Conservation (phyloP, 2,329 filamentous ascomycete genomes). For the Neonectria coccinea region DNA sequence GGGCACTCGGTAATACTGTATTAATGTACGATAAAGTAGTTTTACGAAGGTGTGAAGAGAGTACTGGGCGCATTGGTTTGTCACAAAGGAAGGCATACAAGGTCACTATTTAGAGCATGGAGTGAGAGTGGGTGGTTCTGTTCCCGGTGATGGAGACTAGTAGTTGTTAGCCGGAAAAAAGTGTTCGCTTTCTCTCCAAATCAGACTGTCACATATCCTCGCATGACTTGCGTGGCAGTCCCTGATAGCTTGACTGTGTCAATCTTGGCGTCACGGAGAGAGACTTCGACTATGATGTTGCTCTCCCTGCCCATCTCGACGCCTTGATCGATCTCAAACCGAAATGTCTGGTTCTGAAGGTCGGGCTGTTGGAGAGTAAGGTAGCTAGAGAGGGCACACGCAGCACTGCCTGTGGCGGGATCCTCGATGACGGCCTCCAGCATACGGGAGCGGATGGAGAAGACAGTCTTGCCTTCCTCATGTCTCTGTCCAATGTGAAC, state of each 20-base stretch:
- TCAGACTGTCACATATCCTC: slow-evolving; percentile 48
- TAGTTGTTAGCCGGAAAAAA: slow-evolving; percentile 18
- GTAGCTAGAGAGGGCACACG: slow-evolving; percentile 67
- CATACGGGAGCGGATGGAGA: slow-evolving; percentile 70
- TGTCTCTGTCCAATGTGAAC: slow-evolving; percentile 54
- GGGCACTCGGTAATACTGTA: slow-evolving; percentile 51
- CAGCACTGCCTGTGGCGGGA: slow-evolving; percentile 72
- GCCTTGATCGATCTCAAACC: slow-evolving; percentile 71
- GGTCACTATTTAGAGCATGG: background rate
- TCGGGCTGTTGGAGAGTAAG: slow-evolving; percentile 59
- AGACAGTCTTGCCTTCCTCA: slow-evolving; percentile 44
- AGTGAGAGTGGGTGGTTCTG: slow-evolving; percentile 4
- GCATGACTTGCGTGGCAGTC: slow-evolving; percentile 52
- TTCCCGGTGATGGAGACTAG: slow-evolving; percentile 2
- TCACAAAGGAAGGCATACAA: slow-evolving; percentile 26
- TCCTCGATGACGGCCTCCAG: slow-evolving; percentile 66
- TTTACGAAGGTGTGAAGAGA: slow-evolving; percentile 43
- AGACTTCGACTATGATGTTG: slow-evolving; percentile 62
- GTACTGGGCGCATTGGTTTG: slow-evolving; percentile 43
- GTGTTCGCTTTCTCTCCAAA: slow-evolving; percentile 6
- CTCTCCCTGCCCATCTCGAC: slow-evolving; percentile 75
- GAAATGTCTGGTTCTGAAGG: slow-evolving; percentile 48
- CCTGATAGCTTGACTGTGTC: slow-evolving; percentile 50
- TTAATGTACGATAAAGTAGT: slow-evolving; percentile 53
- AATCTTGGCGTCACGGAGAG: slow-evolving; percentile 47